Evolutionary conservation across 2,329 filamentous ascomycete species (phyloP), one percentile per base, ranked within the genome.

Genomic region (Fusarium acutatum): DNA sequence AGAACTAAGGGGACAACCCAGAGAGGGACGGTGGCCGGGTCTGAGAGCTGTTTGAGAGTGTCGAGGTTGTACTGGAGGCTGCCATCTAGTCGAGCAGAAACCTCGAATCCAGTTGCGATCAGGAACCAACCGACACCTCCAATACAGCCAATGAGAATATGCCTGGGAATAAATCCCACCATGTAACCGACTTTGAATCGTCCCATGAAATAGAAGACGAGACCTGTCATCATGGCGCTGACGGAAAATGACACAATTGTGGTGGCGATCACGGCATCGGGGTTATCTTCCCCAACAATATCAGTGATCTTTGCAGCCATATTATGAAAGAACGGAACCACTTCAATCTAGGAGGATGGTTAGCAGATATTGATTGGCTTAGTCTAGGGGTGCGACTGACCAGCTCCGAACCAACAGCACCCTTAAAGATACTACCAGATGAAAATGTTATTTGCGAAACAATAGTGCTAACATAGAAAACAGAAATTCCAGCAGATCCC

Each of bases 381-480:
- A 38, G 18, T 22, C 37, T 38, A 64, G 37, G n/a, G 34, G 6
- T 49, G 20, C 24, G 17, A 82, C 87, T 74, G 83, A 92, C 90
- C 91, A 99, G 92, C 82, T 99, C 96, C 6, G 96, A 98, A 10
- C 96, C 96, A 67, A 99, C 91, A 7, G 94, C 95, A 22, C 96
- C 96, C 74, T 89, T 92, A 84, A 99, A 99, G 38, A 94, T 91
- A 78, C 95, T 98, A 2, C 94, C 93, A 26, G 88, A 88, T 1
- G 96, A 98, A 80, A 96, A 98, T 22, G 94, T 93, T 58, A 99
- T 82, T 80, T 99, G 96, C 0, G 96, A 93, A 44, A 98, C 89
- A 72, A 99, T 97, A 64, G 95, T 98, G 86, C 95, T 98, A 75
- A 99, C 94, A 81, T 98, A 99, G 84, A 98, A 99, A 83, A 99